phyloP scores from a whole-genome alignment of 2,329 filamentous ascomycete species.

The Penicillium sp. region DNA sequence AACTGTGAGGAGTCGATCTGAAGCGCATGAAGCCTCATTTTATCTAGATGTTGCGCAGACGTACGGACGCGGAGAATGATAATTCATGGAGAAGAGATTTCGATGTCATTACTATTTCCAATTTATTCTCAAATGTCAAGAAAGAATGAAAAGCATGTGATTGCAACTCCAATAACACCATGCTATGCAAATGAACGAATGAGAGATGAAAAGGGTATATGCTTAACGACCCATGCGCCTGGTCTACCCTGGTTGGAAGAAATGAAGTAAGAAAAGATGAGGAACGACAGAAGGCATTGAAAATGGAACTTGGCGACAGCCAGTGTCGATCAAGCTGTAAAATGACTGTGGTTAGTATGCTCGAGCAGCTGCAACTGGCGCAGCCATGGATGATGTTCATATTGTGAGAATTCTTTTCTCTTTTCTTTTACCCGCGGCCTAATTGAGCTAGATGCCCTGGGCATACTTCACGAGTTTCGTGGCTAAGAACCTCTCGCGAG shows the following conservation, averaged over 20 bases:
- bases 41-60: neutral
- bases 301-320: neutral
- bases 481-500: neutral
- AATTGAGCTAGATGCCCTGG: neutral
- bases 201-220: conserved; percentile 10
- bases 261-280: neutral
- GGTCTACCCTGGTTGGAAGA: neutral
- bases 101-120: neutral
- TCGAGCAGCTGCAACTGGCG: neutral
- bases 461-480: neutral
- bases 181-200: neutral
- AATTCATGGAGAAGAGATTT: neutral
- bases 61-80: neutral
- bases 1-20: neutral
- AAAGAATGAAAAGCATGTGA: neutral
- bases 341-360: neutral
- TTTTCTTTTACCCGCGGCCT: neutral
- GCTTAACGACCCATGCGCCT: conserved; percentile 6
- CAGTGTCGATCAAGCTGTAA: neutral
- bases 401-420: neutral
- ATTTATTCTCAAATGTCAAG: neutral
- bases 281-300: neutral
- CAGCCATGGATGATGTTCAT: neutral
- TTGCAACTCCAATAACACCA: neutral
- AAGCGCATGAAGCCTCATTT: neutral